A percentile compares a stretch with the other conserved stretches of the same genome.
phyloP scores from a whole-genome alignment of 176 grass and related monocot genomes.

The Stipa capillata region DNA sequence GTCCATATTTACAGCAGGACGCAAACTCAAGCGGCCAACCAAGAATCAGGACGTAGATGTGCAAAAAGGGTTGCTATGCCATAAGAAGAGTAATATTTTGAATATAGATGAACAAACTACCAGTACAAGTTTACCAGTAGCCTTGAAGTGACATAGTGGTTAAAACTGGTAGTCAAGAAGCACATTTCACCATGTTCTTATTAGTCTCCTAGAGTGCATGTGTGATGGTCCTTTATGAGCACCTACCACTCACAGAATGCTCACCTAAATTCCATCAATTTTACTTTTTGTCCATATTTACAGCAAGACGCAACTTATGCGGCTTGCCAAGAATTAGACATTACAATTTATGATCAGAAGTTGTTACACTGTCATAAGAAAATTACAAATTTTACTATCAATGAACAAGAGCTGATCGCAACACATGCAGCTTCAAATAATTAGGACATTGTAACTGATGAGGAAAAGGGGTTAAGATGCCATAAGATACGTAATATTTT shows the following conservation, averaged over 20 bases:
- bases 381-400: background rate
- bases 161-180: background rate
- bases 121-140: background rate
- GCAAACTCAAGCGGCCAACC: conserved; percentile 8
- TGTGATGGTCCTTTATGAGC: conserved; percentile 31
- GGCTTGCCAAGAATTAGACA: conserved; percentile 27
- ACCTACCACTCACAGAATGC: background rate
- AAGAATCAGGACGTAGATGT: conserved; percentile 36
- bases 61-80: background rate
- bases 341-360: background rate
- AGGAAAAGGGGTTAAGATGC: too few species aligned
- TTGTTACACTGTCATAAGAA: background rate
- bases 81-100: background rate
- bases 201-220: background rate
- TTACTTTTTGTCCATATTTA: conserved; percentile 41
- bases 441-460: too few species aligned
- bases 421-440: too few species aligned
- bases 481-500: too few species aligned
- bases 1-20: conserved; percentile 37
- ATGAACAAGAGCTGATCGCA: too few species aligned
- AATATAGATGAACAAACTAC: background rate
- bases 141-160: background rate
- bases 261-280: conserved; percentile 21
- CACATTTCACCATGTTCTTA: background rate
- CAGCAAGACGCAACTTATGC: conserved; percentile 12